phyloP scores from a whole-genome alignment of 129 eudicot species.

The Pulicaria dysenterica region DNA sequence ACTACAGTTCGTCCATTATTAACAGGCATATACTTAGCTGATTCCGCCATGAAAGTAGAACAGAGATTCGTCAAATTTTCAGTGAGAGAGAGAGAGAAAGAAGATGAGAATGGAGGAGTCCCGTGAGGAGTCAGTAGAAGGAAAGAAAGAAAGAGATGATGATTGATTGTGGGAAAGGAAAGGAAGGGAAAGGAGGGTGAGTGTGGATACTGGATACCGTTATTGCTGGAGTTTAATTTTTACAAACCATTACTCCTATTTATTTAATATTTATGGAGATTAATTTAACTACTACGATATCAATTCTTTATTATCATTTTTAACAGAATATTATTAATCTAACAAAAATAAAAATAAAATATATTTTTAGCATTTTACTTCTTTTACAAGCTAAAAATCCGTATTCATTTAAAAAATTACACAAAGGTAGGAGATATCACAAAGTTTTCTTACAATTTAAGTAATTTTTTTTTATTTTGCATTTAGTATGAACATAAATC shows the following conservation, averaged over 20 bases:
- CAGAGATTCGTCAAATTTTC: background rate
- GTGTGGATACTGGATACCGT: slow-evolving; percentile 12
- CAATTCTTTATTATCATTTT: no score
- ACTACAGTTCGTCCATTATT: slow-evolving; percentile 44
- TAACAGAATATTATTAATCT: no score
- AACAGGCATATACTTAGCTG: slow-evolving; percentile 64
- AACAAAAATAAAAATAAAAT: no score
- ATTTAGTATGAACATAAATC: no score
- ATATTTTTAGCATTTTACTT: no score
- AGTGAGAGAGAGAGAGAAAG: slow-evolving; percentile 21
- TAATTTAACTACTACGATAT: background rate
- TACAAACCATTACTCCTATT: background rate
- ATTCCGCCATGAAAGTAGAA: slow-evolving; percentile 54
- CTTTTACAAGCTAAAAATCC: background rate
- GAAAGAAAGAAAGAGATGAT: slow-evolving; percentile 12
- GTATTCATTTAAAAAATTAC: no score
- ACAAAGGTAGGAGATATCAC: no score
- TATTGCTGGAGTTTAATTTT: background rate
- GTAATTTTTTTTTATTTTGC: no score
- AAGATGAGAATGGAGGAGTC: slow-evolving; percentile 14
- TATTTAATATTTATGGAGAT: no score
- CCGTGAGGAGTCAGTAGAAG: slow-evolving; percentile 27
- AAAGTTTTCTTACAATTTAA: no score
- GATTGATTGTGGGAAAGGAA: no score
- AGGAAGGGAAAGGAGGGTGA: no score